These are phyloP conservation scores for Gentiana macrophylla DNA, from an alignment of 257 asterid species.

Conservation along the genomic window DNA sequence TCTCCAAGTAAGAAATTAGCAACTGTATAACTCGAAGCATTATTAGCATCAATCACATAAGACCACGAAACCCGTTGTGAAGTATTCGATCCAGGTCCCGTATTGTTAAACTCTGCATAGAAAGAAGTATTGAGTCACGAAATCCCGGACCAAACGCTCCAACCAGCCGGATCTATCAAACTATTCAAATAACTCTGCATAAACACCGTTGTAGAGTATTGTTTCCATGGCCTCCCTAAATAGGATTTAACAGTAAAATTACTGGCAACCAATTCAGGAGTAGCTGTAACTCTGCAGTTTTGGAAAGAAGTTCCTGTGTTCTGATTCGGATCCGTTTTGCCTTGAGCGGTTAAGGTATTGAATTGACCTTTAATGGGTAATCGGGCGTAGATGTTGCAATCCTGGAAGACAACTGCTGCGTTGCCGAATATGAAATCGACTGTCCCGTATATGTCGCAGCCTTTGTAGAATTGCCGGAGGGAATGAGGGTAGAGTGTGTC, in stretches of 20 bases:
- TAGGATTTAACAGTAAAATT: constrained; percentile 22
- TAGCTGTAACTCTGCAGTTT: constrained; percentile 40
- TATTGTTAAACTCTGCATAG: constrained; percentile 50
- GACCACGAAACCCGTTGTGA: constrained; percentile 59
- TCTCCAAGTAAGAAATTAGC: constrained; percentile 40
- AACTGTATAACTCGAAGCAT: constrained; percentile 51
- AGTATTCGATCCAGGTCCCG: constrained; percentile 52
- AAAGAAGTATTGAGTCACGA: constrained; percentile 56
- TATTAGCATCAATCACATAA: constrained; percentile 25
- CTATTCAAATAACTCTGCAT: constrained; percentile 40
- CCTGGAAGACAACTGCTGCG: constrained; percentile 54
- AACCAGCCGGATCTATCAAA: constrained; percentile 36
- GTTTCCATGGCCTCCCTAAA: constrained; percentile 82
- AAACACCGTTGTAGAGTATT: constrained; percentile 48
- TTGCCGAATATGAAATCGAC: constrained; percentile 83
- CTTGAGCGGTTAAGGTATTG: constrained; percentile 74
- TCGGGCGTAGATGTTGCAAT: constrained; percentile 54
- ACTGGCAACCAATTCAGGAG: constrained; percentile 35
- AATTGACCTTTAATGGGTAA: constrained; percentile 46
- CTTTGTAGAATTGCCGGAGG: constrained; percentile 61
- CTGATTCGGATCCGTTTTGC: constrained; percentile 59
- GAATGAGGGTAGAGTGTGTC: constrained; percentile 65
- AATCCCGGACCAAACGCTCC: constrained; percentile 66
- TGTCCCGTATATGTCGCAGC: constrained; percentile 67
- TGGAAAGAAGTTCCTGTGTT: constrained; percentile 74